Evolutionary conservation across 169 alveolate species (phyloP).

Genomic region (Pseudocohnilembus persalinus): DNA sequence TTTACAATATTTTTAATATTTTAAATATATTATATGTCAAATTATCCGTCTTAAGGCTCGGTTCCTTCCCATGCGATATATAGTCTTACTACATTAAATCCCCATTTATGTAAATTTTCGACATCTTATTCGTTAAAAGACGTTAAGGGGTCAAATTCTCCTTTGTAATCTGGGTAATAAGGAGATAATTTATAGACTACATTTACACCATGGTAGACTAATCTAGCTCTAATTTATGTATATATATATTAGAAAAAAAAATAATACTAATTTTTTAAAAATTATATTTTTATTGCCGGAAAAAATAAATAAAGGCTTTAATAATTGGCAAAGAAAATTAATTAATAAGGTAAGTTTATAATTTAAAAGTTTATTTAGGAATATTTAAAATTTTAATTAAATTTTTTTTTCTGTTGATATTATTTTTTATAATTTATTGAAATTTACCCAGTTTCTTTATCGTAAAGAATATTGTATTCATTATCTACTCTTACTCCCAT

Average conservation of each 20-base stretch:
- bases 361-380: too few relatives aligned
- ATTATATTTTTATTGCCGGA: background rate
- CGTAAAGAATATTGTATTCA: too few relatives aligned
- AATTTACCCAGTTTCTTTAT: too few relatives aligned
- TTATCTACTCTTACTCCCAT: too few relatives aligned
- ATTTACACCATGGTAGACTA: constrained; percentile 77
- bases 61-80: constrained; percentile 88
- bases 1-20: constrained; percentile 61
- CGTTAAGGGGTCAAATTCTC: constrained; percentile 54
- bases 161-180: constrained; percentile 56
- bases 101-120: constrained; percentile 66
- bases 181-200: constrained; percentile 70
- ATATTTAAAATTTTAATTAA: too few relatives aligned
- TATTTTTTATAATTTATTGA: too few relatives aligned
- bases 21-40: constrained; percentile 71
- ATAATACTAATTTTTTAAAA: too few relatives aligned
- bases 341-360: too few relatives aligned
- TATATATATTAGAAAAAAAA: constrained; percentile 25
- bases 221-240: constrained; percentile 30
- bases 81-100: constrained; percentile 79
- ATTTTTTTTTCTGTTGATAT: too few relatives aligned
- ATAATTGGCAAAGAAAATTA: too few relatives aligned
- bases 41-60: constrained; percentile 65
- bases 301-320: too few relatives aligned
- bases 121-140: constrained; percentile 71